These are phyloP conservation scores for Jaltomata sinuosa DNA, from an alignment of 257 asterid genomes.

Conservation along the genomic window DNA sequence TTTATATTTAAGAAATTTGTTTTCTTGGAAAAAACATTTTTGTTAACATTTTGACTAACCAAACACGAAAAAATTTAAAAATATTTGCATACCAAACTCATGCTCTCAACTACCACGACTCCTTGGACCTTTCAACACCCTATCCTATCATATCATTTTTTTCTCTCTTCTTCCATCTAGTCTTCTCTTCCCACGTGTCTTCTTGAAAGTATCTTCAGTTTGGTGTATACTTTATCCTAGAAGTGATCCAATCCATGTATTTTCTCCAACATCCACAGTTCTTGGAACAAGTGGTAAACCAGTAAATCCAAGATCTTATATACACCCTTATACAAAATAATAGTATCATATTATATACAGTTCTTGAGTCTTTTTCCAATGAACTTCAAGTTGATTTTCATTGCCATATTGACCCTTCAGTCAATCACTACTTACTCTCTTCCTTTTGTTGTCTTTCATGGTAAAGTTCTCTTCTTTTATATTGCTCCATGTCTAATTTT, in stretches of 20 bases:
- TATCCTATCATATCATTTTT: background rate
- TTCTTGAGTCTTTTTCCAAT: background rate
- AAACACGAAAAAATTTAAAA: too few relatives aligned
- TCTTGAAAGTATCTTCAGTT: background rate
- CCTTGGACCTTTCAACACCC: background rate
- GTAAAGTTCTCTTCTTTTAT: constrained; percentile 18
- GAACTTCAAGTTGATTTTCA: constrained; percentile 1
- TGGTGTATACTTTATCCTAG: background rate
- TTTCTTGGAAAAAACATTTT: too few relatives aligned
- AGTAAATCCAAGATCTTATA: background rate
- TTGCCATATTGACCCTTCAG: constrained; percentile 14
- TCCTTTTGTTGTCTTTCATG: constrained; percentile 85
- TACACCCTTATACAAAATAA: background rate
- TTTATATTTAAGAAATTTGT: too few relatives aligned
- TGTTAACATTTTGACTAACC: too few relatives aligned
- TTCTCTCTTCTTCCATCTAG: background rate
- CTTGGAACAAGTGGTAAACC: background rate
- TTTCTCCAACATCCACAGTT: background rate
- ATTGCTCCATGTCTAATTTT: background rate
- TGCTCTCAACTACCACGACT: background rate
- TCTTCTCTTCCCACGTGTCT: background rate
- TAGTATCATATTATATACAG: background rate
- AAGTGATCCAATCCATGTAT: background rate
- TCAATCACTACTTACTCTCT: constrained; percentile 34
- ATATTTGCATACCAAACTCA: background rate